phyloP scores from a whole-genome alignment of 1,284 basidiomycete genomes.

The Rhodotorula sp. region DNA sequence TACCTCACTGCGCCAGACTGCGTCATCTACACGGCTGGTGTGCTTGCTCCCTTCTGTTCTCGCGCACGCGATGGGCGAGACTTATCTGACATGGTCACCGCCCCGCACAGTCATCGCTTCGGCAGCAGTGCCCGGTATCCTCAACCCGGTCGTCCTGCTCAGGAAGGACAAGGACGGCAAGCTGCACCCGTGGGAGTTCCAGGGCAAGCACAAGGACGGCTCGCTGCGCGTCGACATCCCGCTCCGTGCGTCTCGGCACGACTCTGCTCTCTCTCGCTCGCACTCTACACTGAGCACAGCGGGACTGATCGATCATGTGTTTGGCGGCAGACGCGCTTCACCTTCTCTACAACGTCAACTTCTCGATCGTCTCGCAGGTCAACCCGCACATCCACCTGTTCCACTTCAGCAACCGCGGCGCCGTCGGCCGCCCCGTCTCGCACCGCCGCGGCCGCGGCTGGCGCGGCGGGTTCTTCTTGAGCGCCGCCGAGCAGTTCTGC shows the following conservation, averaged over 20 bases:
- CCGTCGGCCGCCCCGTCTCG: constrained; percentile 88
- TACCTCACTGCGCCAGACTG: constrained; percentile 92
- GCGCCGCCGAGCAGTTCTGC: constrained; percentile 68
- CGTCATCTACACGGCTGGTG: constrained; percentile 54
- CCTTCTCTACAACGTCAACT: constrained; percentile 68
- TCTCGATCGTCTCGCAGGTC: constrained; percentile 92
- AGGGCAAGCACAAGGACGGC: constrained; percentile 62
- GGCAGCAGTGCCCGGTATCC: constrained; percentile 79
- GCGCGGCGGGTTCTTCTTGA: constrained; percentile 90
- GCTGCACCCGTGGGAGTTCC: constrained; percentile 72
- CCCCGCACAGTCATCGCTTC: constrained; percentile 66
- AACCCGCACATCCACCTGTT: constrained; percentile 95
- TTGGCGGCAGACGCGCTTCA: constrained; percentile 38
- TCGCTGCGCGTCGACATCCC: constrained; percentile 92
- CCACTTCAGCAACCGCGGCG: constrained; percentile 91
- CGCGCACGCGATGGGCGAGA: constrained; percentile 56
- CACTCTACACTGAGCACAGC: background rate
- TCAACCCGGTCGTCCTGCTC: constrained; percentile 62
- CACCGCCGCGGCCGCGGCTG: constrained; percentile 92
- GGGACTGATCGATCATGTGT: too few species aligned
- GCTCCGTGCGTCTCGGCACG: constrained; percentile 58
- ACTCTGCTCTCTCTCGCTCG: too few species aligned
- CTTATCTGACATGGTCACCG: too few species aligned
- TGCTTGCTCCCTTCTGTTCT: constrained; percentile 33
- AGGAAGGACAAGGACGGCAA: constrained; percentile 82